Conservation (phyloP, 1,284 basidiomycete species). For the Flammula alnicola region DNA sequence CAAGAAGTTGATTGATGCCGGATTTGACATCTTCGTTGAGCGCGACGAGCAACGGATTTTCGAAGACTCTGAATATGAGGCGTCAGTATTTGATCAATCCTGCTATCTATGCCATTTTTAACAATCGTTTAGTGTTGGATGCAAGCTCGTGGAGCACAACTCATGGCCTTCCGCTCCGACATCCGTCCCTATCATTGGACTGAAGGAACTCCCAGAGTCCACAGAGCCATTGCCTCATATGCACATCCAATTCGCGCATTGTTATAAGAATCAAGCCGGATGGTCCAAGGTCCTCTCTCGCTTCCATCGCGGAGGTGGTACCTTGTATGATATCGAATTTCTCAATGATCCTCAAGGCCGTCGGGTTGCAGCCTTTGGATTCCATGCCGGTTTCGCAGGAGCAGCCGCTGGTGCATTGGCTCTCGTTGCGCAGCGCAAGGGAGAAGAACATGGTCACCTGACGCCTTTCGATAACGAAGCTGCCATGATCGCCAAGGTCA, state of each 20-base stretch:
- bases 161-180: constrained; percentile 86
- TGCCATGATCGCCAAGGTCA: constrained; percentile 82
- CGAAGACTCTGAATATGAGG: constrained; percentile 91
- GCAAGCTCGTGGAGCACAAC: constrained; percentile 88
- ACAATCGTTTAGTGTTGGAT: constrained; percentile 54
- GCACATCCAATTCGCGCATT: constrained; percentile 99
- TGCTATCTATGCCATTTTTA: constrained; percentile 5
- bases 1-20: constrained; percentile 88
- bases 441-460: constrained; percentile 67
- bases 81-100: constrained; percentile 60
- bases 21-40: constrained; percentile 93
- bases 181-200: constrained; percentile 86
- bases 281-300: constrained; percentile 90
- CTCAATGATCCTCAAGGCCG: constrained; percentile 84
- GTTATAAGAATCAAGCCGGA: constrained; percentile 96
- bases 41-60: constrained; percentile 96
- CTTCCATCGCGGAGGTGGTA: constrained; percentile 87
- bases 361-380: constrained; percentile 98
- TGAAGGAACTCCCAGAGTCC: constrained; percentile 93
- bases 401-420: constrained; percentile 94
- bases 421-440: constrained; percentile 71
- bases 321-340: constrained; percentile 97
- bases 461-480: constrained; percentile 84
- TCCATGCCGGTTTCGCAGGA: constrained; percentile 97
- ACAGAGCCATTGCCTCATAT: constrained; percentile 86